A percentile compares a stretch with the other conserved stretches of the same genome.
Evolutionary conservation across 1,284 basidiomycete genomes (phyloP).

Genomic region (Pseudomicrostroma phylloplanum): DNA sequence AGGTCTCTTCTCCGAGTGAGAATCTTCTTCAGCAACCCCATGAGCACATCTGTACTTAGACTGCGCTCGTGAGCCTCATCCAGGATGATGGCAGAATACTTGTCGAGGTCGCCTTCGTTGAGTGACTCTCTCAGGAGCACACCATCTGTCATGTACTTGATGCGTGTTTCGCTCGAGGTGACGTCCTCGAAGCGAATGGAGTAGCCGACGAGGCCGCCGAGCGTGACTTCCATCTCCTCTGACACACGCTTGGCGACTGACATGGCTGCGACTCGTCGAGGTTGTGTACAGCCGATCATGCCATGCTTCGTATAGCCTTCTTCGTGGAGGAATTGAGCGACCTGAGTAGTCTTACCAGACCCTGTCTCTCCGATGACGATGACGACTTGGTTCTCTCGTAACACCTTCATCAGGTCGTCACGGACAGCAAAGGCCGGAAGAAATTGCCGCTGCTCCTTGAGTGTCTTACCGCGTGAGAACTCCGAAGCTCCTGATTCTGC

Average conservation of each 20-base stretch:
- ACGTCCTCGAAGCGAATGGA: conserved; percentile 97
- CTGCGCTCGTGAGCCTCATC: conserved; percentile 97
- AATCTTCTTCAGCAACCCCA: conserved; percentile 90
- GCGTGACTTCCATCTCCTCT: conserved; percentile 75
- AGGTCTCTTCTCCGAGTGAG: conserved; percentile 82
- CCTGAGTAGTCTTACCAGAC: conserved; percentile 88
- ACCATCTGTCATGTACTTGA: conserved; percentile 95
- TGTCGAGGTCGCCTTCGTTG: conserved; percentile 89
- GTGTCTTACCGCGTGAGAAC: conserved; percentile 73
- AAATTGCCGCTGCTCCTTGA: conserved; percentile 94
- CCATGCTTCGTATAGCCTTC: conserved; percentile 86
- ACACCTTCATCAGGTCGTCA: conserved; percentile 80
- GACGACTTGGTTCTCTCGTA: conserved; percentile 89
- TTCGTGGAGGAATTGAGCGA: conserved; percentile 86
- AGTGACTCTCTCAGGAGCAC: conserved; percentile 88
- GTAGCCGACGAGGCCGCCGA: conserved; percentile 84
- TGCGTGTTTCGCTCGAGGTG: conserved; percentile 81
- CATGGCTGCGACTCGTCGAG: conserved; percentile 95
- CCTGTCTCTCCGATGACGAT: conserved; percentile 94
- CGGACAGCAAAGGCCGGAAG: conserved; percentile 95
- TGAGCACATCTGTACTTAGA: conserved; percentile 88
- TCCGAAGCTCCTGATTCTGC: conserved; percentile 57
- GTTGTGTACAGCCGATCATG: conserved; percentile 90
- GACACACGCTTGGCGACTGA: conserved; percentile 96
- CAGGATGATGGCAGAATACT: conserved; percentile 89